A percentile compares a stretch with the other conserved stretches of the same genome.
Evolutionary conservation across 2,329 filamentous ascomycete genomes (phyloP).

Genomic region (Aurifilum marmelostoma): DNA sequence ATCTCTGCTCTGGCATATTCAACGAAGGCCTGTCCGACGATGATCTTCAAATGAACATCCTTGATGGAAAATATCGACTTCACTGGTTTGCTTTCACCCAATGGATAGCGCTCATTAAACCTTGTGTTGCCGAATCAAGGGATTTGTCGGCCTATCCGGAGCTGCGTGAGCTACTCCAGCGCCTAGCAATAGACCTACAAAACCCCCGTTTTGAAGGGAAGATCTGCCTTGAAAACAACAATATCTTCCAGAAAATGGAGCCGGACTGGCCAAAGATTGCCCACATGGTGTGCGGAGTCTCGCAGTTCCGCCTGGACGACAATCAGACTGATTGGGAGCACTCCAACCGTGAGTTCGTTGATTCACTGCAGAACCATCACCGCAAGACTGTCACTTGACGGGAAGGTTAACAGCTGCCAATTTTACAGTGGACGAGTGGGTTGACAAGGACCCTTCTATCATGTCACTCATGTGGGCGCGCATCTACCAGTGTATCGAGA

Average conservation of each 20-base stretch:
- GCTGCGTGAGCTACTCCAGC: constrained; percentile 21
- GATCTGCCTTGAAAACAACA: constrained; percentile 14
- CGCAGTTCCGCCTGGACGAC: constrained; percentile 11
- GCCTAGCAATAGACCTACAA: constrained; percentile 22
- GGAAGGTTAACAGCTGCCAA: neutral
- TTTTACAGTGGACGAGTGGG: neutral
- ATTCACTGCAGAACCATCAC: too few relatives aligned
- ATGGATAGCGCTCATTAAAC: constrained; percentile 20
- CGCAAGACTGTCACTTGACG: neutral
- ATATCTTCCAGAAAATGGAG: constrained; percentile 13
- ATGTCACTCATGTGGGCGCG: constrained; percentile 15
- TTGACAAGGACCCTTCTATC: constrained; percentile 14
- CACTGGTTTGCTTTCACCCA: constrained; percentile 25
- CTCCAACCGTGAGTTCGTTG: constrained; percentile 11
- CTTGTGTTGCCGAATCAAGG: constrained; percentile 18
- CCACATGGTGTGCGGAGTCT: constrained; percentile 12
- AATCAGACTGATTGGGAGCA: constrained; percentile 15
- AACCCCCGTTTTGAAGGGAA: constrained; percentile 15
- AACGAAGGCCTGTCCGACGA: constrained; percentile 19
- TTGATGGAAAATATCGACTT: constrained; percentile 25
- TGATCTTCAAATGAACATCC: constrained; percentile 22
- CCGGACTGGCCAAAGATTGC: constrained; percentile 14
- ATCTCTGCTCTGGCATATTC: constrained; percentile 26
- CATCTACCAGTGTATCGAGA: constrained; percentile 8
- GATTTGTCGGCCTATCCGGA: constrained; percentile 25